A percentile compares a stretch with the other conserved stretches of the same genome.
Conservation (phyloP, 1,284 basidiomycete genomes). For the Pseudozyma thailandica region DNA sequence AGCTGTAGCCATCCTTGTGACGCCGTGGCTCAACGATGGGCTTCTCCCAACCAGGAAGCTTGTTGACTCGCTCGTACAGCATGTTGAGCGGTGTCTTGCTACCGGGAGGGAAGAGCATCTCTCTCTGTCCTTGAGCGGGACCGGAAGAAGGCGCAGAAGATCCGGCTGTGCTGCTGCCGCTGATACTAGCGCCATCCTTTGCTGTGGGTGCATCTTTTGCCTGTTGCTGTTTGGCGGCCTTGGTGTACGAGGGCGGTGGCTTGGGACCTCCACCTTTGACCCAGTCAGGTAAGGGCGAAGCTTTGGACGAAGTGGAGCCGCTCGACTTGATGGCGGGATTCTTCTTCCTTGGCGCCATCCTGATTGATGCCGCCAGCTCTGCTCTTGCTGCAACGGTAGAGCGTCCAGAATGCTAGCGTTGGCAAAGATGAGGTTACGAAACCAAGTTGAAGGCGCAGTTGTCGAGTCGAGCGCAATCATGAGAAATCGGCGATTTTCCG, state of each 20-base stretch:
- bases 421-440: no score
- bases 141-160: constrained; percentile 1
- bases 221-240: constrained; percentile 39
- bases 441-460: no score
- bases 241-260: constrained; percentile 56
- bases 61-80: constrained; percentile 65
- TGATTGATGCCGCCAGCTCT: background rate
- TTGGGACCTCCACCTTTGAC: constrained; percentile 62
- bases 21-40: constrained; percentile 59
- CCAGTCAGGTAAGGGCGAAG: constrained; percentile 66
- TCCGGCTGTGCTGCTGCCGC: constrained; percentile 4
- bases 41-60: constrained; percentile 64
- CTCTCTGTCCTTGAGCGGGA: constrained; percentile 14
- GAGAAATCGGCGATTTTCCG: no score
- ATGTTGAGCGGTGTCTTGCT: constrained; percentile 67
- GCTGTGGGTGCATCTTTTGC: constrained; percentile 11
- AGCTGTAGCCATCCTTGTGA: constrained; percentile 56
- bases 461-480: no score
- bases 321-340: constrained; percentile 64
- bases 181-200: constrained; percentile 1
- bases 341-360: constrained; percentile 64
- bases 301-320: constrained; percentile 65
- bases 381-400: background rate
- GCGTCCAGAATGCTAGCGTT: no score
- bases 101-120: constrained; percentile 65